These are phyloP conservation scores for Myxozyma geophila DNA, from an alignment of 805 yeast species.

Conservation along the genomic window DNA sequence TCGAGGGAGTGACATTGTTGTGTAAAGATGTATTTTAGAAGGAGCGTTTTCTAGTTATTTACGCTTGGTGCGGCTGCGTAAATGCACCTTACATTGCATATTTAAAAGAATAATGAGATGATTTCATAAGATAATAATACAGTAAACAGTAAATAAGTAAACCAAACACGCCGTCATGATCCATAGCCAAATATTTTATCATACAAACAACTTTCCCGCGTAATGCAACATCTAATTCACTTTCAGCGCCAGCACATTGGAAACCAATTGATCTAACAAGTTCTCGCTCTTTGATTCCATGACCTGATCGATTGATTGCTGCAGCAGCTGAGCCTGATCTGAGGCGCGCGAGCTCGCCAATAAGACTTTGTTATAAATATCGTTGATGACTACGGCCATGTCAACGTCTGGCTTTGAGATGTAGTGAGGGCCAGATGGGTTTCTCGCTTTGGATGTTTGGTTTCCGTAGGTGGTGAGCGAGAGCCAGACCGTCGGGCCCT, in stretches of 20 bases:
- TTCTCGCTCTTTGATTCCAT: slow-evolving; percentile 13
- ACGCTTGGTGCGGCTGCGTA: too few relatives aligned
- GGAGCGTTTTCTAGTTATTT: too few relatives aligned
- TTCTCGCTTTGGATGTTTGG: not conserved
- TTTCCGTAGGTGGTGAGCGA: slow-evolving; percentile 19
- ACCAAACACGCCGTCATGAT: too few relatives aligned
- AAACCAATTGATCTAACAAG: slow-evolving; percentile 12
- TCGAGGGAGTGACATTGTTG: too few relatives aligned
- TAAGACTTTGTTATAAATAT: not conserved
- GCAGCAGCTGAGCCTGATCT: too few relatives aligned
- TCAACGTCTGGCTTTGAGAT: slow-evolving; percentile 22
- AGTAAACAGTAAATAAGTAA: too few relatives aligned
- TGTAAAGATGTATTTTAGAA: too few relatives aligned
- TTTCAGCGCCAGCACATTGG: slow-evolving; percentile 10
- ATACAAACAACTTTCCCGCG: too few relatives aligned
- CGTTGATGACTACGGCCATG: slow-evolving; percentile 10
- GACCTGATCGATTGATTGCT: slow-evolving; percentile 1
- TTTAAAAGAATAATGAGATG: too few relatives aligned
- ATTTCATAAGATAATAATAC: too few relatives aligned
- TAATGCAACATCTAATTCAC: not conserved
- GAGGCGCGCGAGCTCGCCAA: not conserved
- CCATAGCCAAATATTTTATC: too few relatives aligned
- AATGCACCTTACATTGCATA: too few relatives aligned
- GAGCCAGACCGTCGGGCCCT: slow-evolving; percentile 7
- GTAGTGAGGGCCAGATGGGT: slow-evolving; percentile 10